Evolutionary conservation across 345 rosid species (phyloP).

Genomic region (Gossypium herbaceum): DNA sequence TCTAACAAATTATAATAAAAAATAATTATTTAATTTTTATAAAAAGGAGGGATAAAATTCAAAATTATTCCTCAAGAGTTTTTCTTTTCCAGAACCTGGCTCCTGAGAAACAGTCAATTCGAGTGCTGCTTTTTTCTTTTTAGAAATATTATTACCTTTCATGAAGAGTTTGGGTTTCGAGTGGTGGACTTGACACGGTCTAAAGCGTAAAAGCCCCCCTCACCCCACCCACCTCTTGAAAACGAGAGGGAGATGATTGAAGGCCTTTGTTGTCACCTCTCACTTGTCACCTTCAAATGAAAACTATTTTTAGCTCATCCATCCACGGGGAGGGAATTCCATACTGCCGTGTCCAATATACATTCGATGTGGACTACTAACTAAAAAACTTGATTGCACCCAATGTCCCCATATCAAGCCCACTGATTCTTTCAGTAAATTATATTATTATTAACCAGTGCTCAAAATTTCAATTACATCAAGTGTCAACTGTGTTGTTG

Average conservation of each 20-base stretch:
- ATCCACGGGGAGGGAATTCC: not conserved
- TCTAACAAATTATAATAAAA: too few relatives aligned
- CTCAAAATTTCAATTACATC: too few relatives aligned
- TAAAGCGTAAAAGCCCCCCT: not conserved
- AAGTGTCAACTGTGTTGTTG: not conserved
- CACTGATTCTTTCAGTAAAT: not conserved
- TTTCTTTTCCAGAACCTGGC: not conserved
- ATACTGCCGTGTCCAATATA: not conserved
- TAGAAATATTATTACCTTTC: slow-evolving; percentile 16
- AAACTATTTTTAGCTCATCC: too few relatives aligned
- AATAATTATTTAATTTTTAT: too few relatives aligned
- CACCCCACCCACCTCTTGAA: too few relatives aligned
- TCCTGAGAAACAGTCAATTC: slow-evolving; percentile 25
- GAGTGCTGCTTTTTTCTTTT: not conserved
- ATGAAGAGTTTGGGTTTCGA: not conserved
- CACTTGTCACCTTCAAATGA: too few relatives aligned
- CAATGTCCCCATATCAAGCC: not conserved
- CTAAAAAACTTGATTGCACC: not conserved
- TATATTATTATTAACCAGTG: too few relatives aligned
- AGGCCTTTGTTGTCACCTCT: slow-evolving; percentile 10
- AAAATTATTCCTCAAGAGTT: too few relatives aligned
- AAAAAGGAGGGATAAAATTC: too few relatives aligned
- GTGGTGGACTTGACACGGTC: not conserved
- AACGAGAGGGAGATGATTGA: too few relatives aligned
- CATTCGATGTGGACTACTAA: not conserved